Evolutionary conservation across 768 basidiomycete species (phyloP), one percentile per base, ranked within the genome.

Genomic region (Saitozyma podzolica): DNA sequence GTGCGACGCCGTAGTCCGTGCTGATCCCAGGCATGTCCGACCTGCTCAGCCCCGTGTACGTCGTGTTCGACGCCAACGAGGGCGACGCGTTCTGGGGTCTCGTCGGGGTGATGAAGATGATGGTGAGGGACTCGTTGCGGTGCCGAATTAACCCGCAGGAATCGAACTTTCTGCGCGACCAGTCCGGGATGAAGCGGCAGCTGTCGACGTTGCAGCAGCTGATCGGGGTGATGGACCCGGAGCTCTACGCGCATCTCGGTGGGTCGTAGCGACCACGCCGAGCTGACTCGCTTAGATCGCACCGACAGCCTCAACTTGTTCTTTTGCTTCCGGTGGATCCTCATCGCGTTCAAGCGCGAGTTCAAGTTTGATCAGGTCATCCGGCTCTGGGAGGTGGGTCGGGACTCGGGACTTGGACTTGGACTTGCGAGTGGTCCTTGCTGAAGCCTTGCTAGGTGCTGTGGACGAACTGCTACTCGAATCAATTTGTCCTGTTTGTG

Each of bases 101-200:
- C 73, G 92, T 90, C 19, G 86, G 89, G 66, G 86, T 94, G 65
- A 98, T 99, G 96, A 85, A 90, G 73, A 87, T 91, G 59, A 96
- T 96, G 92, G 94, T 91, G 58, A 61, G 87, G 82, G 8, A 13
- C 13, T 9, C 11, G 40, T 3, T 40, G n/a, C 45, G 14, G 10
- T 14, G 14, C 13, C 7, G 14, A n/a, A 13, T 2, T 50, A 40
- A 29, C 37, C 20, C 63, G 13, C 75, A 96, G 94, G 91, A 93
- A 81, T 86, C 88, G 73, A 98, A 99, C 78, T 99, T 99, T 80
- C 83, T 92, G 45, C 86, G 92, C 7, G 96, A 99, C 74, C 96
- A 99, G 76, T 91, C 89, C 63, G 96, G 96, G 4, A 99, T 99
- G 96, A 94, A 92, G 84, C 88, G 88, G 63, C 93, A 98, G 73